Conservation (phyloP, 306 rosid genomes). For the Cicer bijugum region DNA sequence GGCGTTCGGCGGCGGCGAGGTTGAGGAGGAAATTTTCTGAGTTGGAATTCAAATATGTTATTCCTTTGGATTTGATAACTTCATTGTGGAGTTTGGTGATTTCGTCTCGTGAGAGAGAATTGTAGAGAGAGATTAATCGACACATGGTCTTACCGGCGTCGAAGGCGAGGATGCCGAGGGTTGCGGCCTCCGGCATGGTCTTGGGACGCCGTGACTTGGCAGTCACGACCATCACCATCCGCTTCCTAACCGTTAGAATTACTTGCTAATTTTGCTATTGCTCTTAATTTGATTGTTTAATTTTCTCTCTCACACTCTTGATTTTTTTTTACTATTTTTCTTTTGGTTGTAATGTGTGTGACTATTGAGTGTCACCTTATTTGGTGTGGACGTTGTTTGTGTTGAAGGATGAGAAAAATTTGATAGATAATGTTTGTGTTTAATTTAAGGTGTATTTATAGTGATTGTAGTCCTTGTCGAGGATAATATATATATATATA, state of each 20-base stretch:
- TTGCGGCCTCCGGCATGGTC: not conserved
- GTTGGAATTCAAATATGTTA: slow-evolving; percentile 53
- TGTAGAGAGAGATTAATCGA: slow-evolving; percentile 58
- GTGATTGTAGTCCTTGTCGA: not conserved
- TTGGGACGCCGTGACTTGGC: slow-evolving; percentile 49
- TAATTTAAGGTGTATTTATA: slow-evolving; percentile 31
- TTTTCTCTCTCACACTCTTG: not conserved
- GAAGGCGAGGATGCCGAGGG: slow-evolving; percentile 66
- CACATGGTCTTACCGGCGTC: slow-evolving; percentile 64
- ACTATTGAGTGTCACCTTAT: not conserved
- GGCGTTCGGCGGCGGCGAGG: slow-evolving; percentile 62
- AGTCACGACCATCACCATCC: slow-evolving; percentile 51
- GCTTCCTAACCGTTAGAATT: not conserved
- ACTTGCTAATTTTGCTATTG: not conserved
- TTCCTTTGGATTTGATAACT: slow-evolving; percentile 52
- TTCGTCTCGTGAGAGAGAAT: slow-evolving; percentile 58
- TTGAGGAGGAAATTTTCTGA: slow-evolving; percentile 61
- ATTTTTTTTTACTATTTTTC: slow-evolving; percentile 4
- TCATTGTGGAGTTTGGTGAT: slow-evolving; percentile 43
- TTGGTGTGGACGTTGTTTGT: not conserved
- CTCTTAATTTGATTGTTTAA: not conserved
- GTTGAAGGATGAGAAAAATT: slow-evolving; percentile 13
- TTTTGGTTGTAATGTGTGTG: slow-evolving; percentile 9
- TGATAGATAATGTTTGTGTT: slow-evolving; percentile 17
- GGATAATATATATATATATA: not conserved